These are phyloP conservation scores for Pythium grandisporangium DNA, from an alignment of 352 stramenopile species.

Conservation along the genomic window DNA sequence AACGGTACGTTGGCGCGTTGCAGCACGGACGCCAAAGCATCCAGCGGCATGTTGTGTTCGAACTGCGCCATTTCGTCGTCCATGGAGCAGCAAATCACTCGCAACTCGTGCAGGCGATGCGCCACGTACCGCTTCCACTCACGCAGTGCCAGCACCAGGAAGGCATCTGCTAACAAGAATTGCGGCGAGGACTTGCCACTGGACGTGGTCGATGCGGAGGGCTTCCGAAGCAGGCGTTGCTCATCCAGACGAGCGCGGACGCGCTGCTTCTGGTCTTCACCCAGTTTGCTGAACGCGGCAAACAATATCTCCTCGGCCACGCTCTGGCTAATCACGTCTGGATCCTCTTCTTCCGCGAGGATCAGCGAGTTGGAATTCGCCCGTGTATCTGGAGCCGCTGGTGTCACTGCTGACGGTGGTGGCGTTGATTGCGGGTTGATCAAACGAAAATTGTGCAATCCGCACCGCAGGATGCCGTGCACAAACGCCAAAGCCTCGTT, in stretches of 20 bases:
- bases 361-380: background rate
- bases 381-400: background rate
- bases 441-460: slow-evolving; percentile 41
- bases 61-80: slow-evolving; percentile 51
- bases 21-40: slow-evolving; percentile 36
- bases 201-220: background rate
- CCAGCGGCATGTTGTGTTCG: slow-evolving; percentile 37
- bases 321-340: slow-evolving; percentile 26
- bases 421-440: slow-evolving; percentile 18
- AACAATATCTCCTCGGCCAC: slow-evolving; percentile 34
- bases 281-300: slow-evolving; percentile 36
- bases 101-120: slow-evolving; percentile 58
- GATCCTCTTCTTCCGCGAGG: background rate
- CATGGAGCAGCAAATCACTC: slow-evolving; percentile 40
- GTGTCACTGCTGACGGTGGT: background rate
- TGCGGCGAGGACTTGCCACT: slow-evolving; percentile 1
- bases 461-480: slow-evolving; percentile 41
- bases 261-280: slow-evolving; percentile 32
- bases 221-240: slow-evolving; percentile 7
- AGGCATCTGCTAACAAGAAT: slow-evolving; percentile 31
- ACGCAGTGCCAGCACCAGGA: slow-evolving; percentile 44
- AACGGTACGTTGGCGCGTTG: slow-evolving; percentile 35
- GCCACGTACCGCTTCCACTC: slow-evolving; percentile 72
- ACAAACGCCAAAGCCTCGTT: slow-evolving; percentile 65
- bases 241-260: slow-evolving; percentile 27